Evolutionary conservation across 176 grass and related monocot genomes (phyloP).

Genomic region (Canna indica): DNA sequence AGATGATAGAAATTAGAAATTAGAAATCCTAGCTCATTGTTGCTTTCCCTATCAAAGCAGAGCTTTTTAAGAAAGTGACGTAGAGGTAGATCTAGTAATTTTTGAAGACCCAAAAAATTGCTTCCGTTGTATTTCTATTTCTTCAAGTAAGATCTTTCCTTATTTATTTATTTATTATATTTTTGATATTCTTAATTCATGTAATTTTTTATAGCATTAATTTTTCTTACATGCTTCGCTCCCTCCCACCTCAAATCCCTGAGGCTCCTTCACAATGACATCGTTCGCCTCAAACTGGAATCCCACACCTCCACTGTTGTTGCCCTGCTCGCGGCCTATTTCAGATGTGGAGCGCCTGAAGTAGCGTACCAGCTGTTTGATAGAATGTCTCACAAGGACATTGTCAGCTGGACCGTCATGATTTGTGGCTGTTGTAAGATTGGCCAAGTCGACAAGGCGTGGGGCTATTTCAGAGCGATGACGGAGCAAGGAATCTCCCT

Average conservation of each 20-base stretch:
- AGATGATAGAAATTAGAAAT: no score
- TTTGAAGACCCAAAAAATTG: no score
- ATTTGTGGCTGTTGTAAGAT: not conserved
- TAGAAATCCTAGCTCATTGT: no score
- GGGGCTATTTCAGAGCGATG: conserved; percentile 1
- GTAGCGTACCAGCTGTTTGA: conserved; percentile 5
- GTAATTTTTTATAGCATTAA: no score
- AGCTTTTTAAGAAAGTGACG: no score
- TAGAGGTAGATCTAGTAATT: no score
- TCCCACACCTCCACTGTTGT: not conserved
- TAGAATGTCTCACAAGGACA: conserved; percentile 10
- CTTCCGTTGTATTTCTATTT: no score
- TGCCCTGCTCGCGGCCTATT: not conserved
- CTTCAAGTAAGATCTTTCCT: no score
- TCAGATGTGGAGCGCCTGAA: not conserved
- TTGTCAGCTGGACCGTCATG: conserved; percentile 7
- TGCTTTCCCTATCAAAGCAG: no score
- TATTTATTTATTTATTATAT: no score
- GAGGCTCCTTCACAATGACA: conserved; percentile 15
- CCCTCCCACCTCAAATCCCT: conserved; percentile 6
- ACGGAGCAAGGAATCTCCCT: conserved; percentile 9
- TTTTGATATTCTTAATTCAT: no score
- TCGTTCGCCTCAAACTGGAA: conserved; percentile 2
- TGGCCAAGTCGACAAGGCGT: not conserved
- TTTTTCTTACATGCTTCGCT: no score